Base-by-base conservation (phyloP, 257 asterid species). In the Solanum chaucha region DNA sequence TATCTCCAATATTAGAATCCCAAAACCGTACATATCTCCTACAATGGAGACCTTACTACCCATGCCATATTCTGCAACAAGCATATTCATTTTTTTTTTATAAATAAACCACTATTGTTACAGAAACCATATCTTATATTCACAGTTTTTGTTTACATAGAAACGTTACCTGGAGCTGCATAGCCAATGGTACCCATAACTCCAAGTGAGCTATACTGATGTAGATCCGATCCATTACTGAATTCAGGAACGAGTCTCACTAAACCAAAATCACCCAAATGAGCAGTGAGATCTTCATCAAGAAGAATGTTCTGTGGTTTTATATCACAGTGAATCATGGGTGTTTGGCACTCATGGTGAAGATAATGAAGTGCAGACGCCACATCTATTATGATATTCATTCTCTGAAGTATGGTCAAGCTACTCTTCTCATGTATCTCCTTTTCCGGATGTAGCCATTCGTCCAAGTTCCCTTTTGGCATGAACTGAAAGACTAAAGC, bases 281-380 rank as follows among this genome's bases (percentile, higher is more conserved):
- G 65, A 58, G 65, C 65, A 1, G 65, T 58, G 24, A 58, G 65
- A 58, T 58, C 24, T 58, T 58, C 2, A 8, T 58, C 0, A 58
- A 93, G 92, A 86, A 93, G 95, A 28, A 93, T 87, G 59, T 93
- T 93, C 6, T 87, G 87, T 32, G 94, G 94, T 89, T 93, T 93
- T 77, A 92, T 87, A 89, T 91, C 93, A 55, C 94, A 90, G 80
- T 91, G 96, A 84, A 89, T 88, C 24, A 92, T 77, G 6, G 92
- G 90, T 1, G 88, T 85, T 44, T 85, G 88, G 85, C 90, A 89
- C 55, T 88, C 89, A 86, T 91, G 87, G 73, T 93, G 94, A 35
- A 93, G 94, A 87, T 93, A 92, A 65, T 90, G 44, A 22, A 92
- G 82, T 36, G 93, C 93, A 36, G 93, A 90, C 30, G 93, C 94